phyloP scores from a whole-genome alignment of 2,329 filamentous ascomycete species.

The Phaeosphaeria sp. region DNA sequence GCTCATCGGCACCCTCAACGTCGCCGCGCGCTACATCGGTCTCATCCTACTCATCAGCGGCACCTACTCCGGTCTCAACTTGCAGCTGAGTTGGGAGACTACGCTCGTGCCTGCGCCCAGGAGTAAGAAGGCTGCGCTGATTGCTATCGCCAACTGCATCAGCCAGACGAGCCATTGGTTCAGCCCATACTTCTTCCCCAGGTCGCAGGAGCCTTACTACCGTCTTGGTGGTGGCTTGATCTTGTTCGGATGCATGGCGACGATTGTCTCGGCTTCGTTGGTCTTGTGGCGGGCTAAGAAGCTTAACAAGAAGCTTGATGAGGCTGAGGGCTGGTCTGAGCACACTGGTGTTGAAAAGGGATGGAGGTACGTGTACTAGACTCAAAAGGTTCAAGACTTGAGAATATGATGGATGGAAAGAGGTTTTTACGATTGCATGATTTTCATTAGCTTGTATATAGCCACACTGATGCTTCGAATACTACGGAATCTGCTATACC shows the following conservation, averaged over 20 bases:
- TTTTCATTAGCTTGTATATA: no score
- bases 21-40: constrained; percentile 39
- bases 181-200: constrained; percentile 50
- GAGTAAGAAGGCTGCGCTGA: constrained; percentile 52
- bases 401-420: background rate
- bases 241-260: constrained; percentile 34
- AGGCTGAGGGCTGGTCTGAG: constrained; percentile 32
- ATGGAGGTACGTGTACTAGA: constrained; percentile 34
- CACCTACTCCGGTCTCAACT: constrained; percentile 50
- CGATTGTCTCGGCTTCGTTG: constrained; percentile 9
- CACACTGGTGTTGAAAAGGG: constrained; percentile 35
- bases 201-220: constrained; percentile 31
- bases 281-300: constrained; percentile 27
- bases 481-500: no score
- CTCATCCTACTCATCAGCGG: constrained; percentile 43
- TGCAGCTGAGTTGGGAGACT: constrained; percentile 54
- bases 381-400: background rate
- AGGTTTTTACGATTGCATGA: background rate
- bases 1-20: constrained; percentile 38
- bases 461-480: no score
- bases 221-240: constrained; percentile 31
- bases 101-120: constrained; percentile 51
- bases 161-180: constrained; percentile 53
- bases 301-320: constrained; percentile 39
- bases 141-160: constrained; percentile 53